These are phyloP conservation scores for Cucurbita moschata DNA, from an alignment of 306 rosid species.

Conservation along the genomic window DNA sequence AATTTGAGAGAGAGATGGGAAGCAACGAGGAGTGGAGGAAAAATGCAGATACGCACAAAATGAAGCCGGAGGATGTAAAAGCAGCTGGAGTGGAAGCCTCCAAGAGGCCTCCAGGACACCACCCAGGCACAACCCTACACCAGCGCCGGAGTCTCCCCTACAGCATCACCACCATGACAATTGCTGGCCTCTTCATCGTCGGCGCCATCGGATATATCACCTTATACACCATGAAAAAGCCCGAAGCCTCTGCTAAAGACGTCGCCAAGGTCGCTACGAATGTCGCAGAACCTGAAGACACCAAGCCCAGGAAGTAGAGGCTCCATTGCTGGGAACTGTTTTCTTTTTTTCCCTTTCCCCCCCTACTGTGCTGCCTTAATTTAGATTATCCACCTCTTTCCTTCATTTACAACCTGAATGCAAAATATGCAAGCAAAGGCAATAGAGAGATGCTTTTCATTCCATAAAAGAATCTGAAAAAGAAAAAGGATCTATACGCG, in stretches of 20 bases:
- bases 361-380: background rate
- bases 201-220: conserved; percentile 35
- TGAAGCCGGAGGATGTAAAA: conserved; percentile 39
- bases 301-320: conserved; percentile 22
- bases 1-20: conserved; percentile 12
- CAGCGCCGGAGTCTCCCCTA: conserved; percentile 43
- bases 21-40: conserved; percentile 38
- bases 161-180: conserved; percentile 17
- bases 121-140: conserved; percentile 47
- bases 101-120: conserved; percentile 43
- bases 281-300: conserved; percentile 27
- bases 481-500: background rate
- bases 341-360: background rate
- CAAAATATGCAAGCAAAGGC: background rate
- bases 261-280: conserved; percentile 53
- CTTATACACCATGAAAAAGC: conserved; percentile 42
- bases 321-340: background rate
- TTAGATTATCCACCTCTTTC: background rate
- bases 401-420: background rate
- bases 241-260: conserved; percentile 46
- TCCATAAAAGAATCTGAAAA: background rate
- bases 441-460: background rate
- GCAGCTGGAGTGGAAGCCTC: conserved; percentile 54
- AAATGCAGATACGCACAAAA: conserved; percentile 44
- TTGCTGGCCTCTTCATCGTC: conserved; percentile 27